Conservation (phyloP, 176 grass and related monocot genomes). For the Aechmea fasciata region DNA sequence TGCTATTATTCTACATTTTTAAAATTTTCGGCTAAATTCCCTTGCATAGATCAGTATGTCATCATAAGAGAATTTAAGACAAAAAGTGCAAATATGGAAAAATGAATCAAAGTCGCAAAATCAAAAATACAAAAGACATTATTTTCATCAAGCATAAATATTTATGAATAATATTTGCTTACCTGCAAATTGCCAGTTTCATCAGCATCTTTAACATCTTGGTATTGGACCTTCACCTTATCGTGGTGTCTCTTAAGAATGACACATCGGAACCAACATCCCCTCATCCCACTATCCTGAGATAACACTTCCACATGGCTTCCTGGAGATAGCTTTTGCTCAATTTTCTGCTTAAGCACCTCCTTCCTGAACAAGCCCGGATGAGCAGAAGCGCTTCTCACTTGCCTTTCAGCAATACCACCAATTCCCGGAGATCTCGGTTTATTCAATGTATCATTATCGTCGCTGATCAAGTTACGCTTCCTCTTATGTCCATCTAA, state of each 20-base stretch:
- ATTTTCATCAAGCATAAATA: background rate
- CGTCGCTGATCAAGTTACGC: constrained; percentile 4
- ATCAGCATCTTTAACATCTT: constrained; percentile 73
- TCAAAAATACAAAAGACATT: background rate
- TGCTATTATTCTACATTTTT: no score
- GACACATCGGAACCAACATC: constrained; percentile 87
- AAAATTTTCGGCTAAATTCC: no score
- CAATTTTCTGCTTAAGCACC: constrained; percentile 16
- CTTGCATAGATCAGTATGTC: no score
- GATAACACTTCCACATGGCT: constrained; percentile 59
- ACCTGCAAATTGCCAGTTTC: constrained; percentile 69
- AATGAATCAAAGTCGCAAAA: no score
- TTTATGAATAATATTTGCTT: background rate
- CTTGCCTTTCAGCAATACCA: background rate
- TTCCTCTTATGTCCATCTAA: constrained; percentile 51
- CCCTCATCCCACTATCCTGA: constrained; percentile 89
- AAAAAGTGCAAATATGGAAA: no score
- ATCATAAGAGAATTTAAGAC: no score
- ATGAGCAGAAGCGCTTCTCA: background rate
- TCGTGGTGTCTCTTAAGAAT: constrained; percentile 62
- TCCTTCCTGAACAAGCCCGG: constrained; percentile 16
- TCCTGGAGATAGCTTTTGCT: constrained; percentile 41
- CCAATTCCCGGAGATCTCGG: background rate
- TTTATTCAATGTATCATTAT: constrained; percentile 2
- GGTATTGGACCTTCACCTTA: constrained; percentile 69